Base-by-base conservation (phyloP, 148 eudicot genomes). In the Suaeda aralocaspica region DNA sequence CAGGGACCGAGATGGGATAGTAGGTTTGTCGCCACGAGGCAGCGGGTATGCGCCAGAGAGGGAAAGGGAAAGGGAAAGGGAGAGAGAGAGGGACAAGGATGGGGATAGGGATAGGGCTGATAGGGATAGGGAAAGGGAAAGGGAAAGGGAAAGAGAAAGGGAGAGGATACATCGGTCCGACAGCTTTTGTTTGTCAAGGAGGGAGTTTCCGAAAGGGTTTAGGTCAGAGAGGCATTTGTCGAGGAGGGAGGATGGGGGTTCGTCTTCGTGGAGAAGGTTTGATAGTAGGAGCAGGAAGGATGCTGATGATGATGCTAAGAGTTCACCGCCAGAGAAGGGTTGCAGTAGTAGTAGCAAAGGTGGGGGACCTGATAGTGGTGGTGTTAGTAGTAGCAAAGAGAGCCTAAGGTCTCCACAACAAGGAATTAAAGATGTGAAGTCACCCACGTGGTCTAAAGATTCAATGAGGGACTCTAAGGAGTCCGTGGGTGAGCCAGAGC, bases 171-270 rank as follows among this genome's bases (percentile, higher is more conserved):
- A 87, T 73, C 80, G 98, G 21, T 88, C 92, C 0, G 92, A 90
- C 71, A 93, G 98, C 75, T 88, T 93, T 82, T 84, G 87, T 49
- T 81, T 77, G 34, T 73, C 86, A 0, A 88, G 96, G 80, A 91
- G 92, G 72, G 96, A 93, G 7, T 79, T 88, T 52, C 92, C 98
- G 3, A 93, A 90, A 79, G 95, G 98, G 68, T 87, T 88, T 77
- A 85, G 96, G 60, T 93, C 98, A 4, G 98, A 90, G 83, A 90
- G 98, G 84, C 89, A 91, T 72, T 81, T 92, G 78, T 70, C 91
- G 0, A 81, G 89, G 69, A 76, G 97, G 75, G 91, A 87, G 49
- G 89, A 82, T 59, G 82, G 86, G 72, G 86, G 63, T 9, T 71
- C 81, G 29, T 80, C 96, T 0, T 94, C 99, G 3, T 94, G 97